phyloP scores from a whole-genome alignment of 2,329 filamentous ascomycete species.

The Fusarium nelsonii region DNA sequence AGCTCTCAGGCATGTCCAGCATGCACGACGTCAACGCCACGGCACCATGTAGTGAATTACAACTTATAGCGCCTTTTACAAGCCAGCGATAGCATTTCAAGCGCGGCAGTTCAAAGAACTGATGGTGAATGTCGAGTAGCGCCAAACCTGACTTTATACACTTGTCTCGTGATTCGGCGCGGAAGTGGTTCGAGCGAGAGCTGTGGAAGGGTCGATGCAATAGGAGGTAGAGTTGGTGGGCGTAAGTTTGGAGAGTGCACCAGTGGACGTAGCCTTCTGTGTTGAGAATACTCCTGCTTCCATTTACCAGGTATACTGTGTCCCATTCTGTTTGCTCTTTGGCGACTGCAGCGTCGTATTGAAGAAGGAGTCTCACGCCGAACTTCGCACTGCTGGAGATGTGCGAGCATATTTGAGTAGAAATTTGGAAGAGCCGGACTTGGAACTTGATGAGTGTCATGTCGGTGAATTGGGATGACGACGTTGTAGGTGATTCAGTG shows the following conservation, averaged over 20 bases:
- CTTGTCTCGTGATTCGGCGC: constrained; percentile 8
- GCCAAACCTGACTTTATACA: constrained; percentile 14
- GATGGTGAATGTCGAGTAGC: constrained; percentile 11
- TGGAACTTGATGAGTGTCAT: constrained; percentile 13
- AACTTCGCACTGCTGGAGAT: neutral
- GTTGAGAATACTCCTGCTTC: neutral
- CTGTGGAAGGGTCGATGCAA: constrained; percentile 19
- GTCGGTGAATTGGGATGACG: neutral
- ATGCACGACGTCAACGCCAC: constrained; percentile 16
- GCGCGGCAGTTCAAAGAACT: constrained; percentile 11
- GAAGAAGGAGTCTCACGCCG: neutral
- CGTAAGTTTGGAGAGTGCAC: constrained; percentile 20
- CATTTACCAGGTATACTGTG: neutral
- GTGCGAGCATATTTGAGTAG: constrained; percentile 1
- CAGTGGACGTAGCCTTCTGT: constrained; percentile 18
- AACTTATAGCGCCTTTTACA: constrained; percentile 13
- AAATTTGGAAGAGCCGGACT: neutral
- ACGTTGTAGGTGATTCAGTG: accelerated
- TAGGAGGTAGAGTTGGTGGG: constrained; percentile 18
- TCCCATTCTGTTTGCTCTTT: constrained; percentile 17
- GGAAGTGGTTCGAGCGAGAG: neutral
- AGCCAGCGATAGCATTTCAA: constrained; percentile 21
- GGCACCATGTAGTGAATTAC: constrained; percentile 6
- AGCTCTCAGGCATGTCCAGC: constrained; percentile 16
- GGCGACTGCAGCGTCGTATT: neutral